Evolutionary conservation across 345 rosid genomes (phyloP).

Genomic region (Psidium guajava): DNA sequence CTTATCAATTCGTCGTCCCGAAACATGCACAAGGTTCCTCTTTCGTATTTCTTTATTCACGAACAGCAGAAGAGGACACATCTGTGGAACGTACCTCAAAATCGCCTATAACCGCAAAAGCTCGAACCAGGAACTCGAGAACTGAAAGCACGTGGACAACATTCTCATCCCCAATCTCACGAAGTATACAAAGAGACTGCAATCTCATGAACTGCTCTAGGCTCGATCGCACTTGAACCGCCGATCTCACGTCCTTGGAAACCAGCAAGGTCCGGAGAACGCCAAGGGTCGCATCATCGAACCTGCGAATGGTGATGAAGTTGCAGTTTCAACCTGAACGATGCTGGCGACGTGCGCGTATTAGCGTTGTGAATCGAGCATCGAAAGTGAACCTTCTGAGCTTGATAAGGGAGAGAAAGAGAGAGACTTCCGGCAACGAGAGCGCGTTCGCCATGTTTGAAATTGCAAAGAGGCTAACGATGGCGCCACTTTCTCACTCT

Average conservation of each 20-base stretch:
- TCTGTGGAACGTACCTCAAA: conserved; percentile 27
- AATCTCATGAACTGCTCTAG: conserved; percentile 42
- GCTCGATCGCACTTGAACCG: conserved; percentile 22
- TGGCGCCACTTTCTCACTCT: neutral
- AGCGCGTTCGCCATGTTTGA: conserved; percentile 8
- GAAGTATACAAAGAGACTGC: conserved; percentile 27
- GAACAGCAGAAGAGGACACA: neutral
- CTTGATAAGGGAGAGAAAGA: conserved; percentile 36
- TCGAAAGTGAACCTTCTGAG: conserved; percentile 29
- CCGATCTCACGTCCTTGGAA: conserved; percentile 35
- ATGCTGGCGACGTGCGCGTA: neutral
- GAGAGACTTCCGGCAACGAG: conserved; percentile 16
- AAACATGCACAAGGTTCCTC: neutral
- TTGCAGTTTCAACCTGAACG: neutral
- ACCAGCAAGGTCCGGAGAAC: conserved; percentile 48
- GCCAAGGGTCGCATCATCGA: conserved; percentile 44
- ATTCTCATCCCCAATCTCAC: conserved; percentile 24
- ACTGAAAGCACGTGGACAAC: conserved; percentile 43
- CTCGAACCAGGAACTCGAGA: conserved; percentile 63
- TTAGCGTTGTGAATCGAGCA: neutral
- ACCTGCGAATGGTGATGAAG: conserved; percentile 24
- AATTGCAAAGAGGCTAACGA: neutral
- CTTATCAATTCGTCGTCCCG: neutral
- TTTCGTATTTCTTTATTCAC: neutral
- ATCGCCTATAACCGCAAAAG: conserved; percentile 71